A percentile compares a stretch with the other conserved stretches of the same genome.
Conservation (phyloP, 441 rosid genomes). For the Gossypium gossypioides region DNA sequence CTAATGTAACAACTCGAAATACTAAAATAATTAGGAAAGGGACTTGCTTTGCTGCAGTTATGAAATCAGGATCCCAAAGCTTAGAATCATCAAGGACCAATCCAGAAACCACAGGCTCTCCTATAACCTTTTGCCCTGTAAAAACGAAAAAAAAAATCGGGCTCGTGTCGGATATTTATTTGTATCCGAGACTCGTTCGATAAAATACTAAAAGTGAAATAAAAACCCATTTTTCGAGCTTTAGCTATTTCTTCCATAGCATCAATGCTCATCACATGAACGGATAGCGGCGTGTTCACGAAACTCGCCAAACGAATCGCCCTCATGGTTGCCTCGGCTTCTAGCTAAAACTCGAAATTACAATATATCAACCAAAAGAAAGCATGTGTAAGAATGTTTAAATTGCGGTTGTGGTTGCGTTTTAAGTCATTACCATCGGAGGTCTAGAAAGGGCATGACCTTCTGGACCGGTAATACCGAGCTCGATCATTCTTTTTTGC, state of each 20-base stretch:
- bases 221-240: constrained; percentile 74
- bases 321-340: constrained; percentile 90
- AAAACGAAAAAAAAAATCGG: background rate
- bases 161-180: too few relatives aligned
- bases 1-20: too few relatives aligned
- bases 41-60: constrained; percentile 65
- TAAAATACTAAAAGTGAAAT: too few relatives aligned
- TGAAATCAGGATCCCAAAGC: constrained; percentile 79
- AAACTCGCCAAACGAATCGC: constrained; percentile 82
- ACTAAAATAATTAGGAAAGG: background rate
- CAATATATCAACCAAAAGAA: background rate
- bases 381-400: background rate
- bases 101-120: constrained; percentile 88
- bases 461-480: constrained; percentile 88
- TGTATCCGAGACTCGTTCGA: too few relatives aligned
- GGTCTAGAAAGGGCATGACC: constrained; percentile 97
- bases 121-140: constrained; percentile 81
- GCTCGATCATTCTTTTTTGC: constrained; percentile 77
- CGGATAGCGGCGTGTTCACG: constrained; percentile 82
- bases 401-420: too few relatives aligned
- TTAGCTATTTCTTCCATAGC: constrained; percentile 94
- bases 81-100: constrained; percentile 69
- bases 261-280: constrained; percentile 94
- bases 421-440: constrained; percentile 46
- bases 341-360: constrained; percentile 47